Evolutionary conservation across 192 early-diverging fungal genomes (phyloP).

Genomic region (Pecoramyces ruminantium): DNA sequence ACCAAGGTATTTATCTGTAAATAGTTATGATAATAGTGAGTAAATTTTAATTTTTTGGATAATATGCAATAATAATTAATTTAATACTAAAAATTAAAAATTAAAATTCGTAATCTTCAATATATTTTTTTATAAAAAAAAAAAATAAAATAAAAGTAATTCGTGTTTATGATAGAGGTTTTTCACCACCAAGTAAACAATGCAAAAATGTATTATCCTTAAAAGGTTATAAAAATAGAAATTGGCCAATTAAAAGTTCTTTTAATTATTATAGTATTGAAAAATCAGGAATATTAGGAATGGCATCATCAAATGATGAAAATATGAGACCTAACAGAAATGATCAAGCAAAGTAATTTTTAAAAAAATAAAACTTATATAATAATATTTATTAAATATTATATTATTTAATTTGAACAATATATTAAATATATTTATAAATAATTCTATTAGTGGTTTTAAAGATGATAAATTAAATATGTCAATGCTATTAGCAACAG

Average conservation of each 20-base stretch:
- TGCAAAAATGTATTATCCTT: slow-evolving; percentile 60
- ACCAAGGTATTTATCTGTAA: slow-evolving; percentile 70
- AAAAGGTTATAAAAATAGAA: slow-evolving; percentile 82
- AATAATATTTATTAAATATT: too few relatives aligned
- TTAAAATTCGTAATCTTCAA: too few relatives aligned
- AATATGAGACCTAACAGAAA: not conserved
- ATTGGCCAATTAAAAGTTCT: slow-evolving; percentile 87
- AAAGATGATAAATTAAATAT: not conserved
- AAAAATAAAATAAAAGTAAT: slow-evolving; percentile 25
- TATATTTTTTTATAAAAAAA: not conserved
- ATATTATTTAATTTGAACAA: too few relatives aligned
- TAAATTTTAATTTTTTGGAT: too few relatives aligned
- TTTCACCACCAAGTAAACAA: slow-evolving; percentile 50
- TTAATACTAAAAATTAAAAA: too few relatives aligned
- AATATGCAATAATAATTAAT: too few relatives aligned
- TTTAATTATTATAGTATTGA: slow-evolving; percentile 29
- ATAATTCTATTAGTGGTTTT: not conserved
- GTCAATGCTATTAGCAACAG: not conserved
- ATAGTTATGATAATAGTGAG: slow-evolving; percentile 83
- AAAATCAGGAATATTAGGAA: not conserved
- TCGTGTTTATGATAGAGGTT: slow-evolving; percentile 78
- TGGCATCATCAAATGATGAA: not conserved
- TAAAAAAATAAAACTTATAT: too few relatives aligned
- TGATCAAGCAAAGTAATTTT: not conserved
- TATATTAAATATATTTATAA: too few relatives aligned